A percentile compares a stretch with the other conserved stretches of the same genome.
Conservation (phyloP, 192 early-diverging fungal genomes). For the Phlyctochytrium bullatum region DNA sequence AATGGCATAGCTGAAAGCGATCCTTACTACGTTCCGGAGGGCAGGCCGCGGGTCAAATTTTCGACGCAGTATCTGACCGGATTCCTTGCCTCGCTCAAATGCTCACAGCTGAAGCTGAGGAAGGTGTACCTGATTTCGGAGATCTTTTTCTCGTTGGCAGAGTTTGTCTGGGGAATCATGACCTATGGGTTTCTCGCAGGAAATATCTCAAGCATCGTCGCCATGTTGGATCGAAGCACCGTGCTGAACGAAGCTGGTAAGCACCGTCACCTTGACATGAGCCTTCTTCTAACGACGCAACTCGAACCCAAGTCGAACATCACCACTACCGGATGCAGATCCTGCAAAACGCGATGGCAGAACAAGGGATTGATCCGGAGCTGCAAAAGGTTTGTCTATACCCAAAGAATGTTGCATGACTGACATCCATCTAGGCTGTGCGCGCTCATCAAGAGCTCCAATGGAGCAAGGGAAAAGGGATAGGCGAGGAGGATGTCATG, state of each 20-base stretch:
- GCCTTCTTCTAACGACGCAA: too few species aligned
- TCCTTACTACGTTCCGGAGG: background rate
- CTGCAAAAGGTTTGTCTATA: too few species aligned
- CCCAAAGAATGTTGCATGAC: too few species aligned
- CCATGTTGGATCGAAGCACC: constrained; percentile 27
- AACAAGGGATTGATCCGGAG: too few species aligned
- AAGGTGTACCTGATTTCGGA: constrained; percentile 14
- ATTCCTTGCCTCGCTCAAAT: constrained; percentile 25
- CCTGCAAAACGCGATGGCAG: too few species aligned
- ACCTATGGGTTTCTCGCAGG: constrained; percentile 31
- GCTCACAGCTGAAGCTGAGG: constrained; percentile 22
- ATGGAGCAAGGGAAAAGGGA: background rate
- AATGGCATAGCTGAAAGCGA: background rate
- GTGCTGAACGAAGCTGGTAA: constrained; percentile 31
- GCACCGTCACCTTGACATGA: too few species aligned
- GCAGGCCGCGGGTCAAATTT: background rate
- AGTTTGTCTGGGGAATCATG: constrained; percentile 31
- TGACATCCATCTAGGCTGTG: too few species aligned
- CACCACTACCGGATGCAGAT: too few species aligned
- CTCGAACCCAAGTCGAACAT: too few species aligned
- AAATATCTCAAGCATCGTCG: constrained; percentile 32
- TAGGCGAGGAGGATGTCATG: background rate
- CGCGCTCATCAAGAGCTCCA: background rate
- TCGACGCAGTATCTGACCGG: constrained; percentile 29
- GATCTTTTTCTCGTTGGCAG: constrained; percentile 26